A percentile compares a stretch with the other conserved stretches of the same genome.
Conservation (phyloP, 805 yeast genomes). For the Yarrowia sp. region DNA sequence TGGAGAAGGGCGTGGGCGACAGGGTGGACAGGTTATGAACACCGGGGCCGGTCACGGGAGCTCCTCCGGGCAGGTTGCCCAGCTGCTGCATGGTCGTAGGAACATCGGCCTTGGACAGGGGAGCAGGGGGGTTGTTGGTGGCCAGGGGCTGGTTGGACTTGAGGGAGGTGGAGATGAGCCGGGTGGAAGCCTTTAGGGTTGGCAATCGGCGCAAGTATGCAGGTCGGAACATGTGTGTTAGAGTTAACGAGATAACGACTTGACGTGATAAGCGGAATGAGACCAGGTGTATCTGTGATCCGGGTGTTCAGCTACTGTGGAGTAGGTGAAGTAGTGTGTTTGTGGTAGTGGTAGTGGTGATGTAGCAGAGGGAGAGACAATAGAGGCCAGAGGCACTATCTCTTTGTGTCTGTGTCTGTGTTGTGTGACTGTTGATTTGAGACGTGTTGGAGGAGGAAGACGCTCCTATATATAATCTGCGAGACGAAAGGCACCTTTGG, state of each 20-base stretch:
- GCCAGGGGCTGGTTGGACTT: slow-evolving; percentile 19
- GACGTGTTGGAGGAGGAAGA: not conserved
- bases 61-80: slow-evolving; percentile 13
- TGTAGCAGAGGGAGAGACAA: too few species aligned
- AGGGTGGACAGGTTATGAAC: slow-evolving; percentile 21
- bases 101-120: slow-evolving; percentile 15
- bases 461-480: not conserved
- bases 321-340: too few species aligned
- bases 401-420: not conserved
- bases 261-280: too few species aligned
- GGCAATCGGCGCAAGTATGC: slow-evolving; percentile 16
- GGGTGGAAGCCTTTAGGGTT: slow-evolving; percentile 5
- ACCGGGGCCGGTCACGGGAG: slow-evolving; percentile 20
- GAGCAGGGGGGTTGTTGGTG: slow-evolving; percentile 5
- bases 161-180: slow-evolving; percentile 4
- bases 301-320: too few species aligned
- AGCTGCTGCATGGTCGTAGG: slow-evolving; percentile 20
- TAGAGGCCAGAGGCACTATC: not conserved
- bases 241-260: not conserved
- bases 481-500: not conserved
- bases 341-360: not conserved
- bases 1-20: slow-evolving; percentile 11
- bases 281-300: too few species aligned
- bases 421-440: not conserved
- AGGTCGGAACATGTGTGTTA: slow-evolving; percentile 8